These are phyloP conservation scores for Tolypocladium ovalisporum DNA, from an alignment of 2,329 filamentous ascomycete species.

Conservation along the genomic window DNA sequence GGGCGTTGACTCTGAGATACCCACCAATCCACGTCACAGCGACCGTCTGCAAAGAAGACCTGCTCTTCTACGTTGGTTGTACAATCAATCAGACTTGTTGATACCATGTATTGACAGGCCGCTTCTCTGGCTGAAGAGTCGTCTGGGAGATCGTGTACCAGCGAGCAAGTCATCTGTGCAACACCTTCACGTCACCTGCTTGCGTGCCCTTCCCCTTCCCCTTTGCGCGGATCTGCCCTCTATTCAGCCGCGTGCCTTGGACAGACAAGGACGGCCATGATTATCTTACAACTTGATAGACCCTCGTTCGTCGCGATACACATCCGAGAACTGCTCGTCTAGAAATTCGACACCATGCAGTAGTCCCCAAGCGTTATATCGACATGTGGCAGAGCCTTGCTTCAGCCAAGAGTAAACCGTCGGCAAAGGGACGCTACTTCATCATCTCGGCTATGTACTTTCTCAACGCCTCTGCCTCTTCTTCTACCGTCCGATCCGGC, in stretches of 20 bases:
- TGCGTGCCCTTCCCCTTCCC: background rate
- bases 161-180: background rate
- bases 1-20: no score
- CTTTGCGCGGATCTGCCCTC: background rate
- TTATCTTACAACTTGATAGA: background rate
- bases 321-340: no score
- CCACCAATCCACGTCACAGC: no score
- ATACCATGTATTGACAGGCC: background rate
- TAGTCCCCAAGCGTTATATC: background rate
- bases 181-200: background rate
- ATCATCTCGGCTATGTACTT: constrained; percentile 32
- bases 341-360: background rate
- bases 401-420: background rate
- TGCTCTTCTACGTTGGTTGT: no score
- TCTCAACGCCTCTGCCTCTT: constrained; percentile 37
- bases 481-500: constrained; percentile 37
- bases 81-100: no score
- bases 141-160: background rate
- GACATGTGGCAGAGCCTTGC: no score
- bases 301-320: no score
- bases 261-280: background rate
- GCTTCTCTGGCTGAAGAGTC: background rate
- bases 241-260: background rate
- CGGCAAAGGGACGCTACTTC: constrained; percentile 6
- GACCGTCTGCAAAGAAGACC: no score